These are phyloP conservation scores for Leccinum broughii DNA, from an alignment of 768 basidiomycete species.

Conservation along the genomic window DNA sequence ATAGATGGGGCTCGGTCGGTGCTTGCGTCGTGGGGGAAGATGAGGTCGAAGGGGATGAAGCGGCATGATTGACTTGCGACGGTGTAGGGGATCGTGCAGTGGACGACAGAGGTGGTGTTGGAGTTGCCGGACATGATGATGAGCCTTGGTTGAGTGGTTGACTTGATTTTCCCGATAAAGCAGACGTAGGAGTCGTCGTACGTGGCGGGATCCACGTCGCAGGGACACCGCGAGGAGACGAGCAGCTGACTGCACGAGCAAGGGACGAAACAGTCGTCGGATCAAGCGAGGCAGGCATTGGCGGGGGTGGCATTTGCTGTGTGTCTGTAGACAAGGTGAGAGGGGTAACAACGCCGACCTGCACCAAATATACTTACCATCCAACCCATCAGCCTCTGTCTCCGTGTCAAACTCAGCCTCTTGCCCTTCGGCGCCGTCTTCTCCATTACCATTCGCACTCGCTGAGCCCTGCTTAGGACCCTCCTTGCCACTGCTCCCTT, in stretches of 20 bases:
- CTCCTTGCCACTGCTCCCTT: conserved; percentile 1
- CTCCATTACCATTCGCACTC: conserved; percentile 9
- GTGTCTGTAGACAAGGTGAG: conserved; percentile 31
- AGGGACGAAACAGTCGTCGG: conserved; percentile 39
- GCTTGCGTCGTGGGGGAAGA: background rate
- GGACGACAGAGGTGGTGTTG: background rate
- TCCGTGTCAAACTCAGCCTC: conserved; percentile 36
- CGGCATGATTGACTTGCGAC: background rate
- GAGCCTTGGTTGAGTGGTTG: conserved; percentile 11
- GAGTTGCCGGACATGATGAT: background rate
- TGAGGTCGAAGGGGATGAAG: conserved; percentile 4
- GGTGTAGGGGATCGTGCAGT: background rate
- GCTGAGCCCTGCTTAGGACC: background rate
- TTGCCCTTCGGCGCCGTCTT: conserved; percentile 24
- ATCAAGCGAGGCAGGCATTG: conserved; percentile 46
- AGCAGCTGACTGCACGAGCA: conserved; percentile 11
- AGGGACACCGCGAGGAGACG: conserved; percentile 23
- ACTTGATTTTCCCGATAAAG: conserved; percentile 1
- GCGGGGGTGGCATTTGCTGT: conserved; percentile 52
- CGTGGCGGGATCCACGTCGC: conserved; percentile 15
- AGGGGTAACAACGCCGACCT: background rate
- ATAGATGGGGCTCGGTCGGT: background rate
- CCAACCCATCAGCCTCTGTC: conserved; percentile 28
- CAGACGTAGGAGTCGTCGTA: conserved; percentile 4
- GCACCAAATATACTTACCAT: conserved; percentile 20